Evolutionary conservation across 2,329 filamentous ascomycete genomes (phyloP).

Genomic region (Aureobasidium sp.): DNA sequence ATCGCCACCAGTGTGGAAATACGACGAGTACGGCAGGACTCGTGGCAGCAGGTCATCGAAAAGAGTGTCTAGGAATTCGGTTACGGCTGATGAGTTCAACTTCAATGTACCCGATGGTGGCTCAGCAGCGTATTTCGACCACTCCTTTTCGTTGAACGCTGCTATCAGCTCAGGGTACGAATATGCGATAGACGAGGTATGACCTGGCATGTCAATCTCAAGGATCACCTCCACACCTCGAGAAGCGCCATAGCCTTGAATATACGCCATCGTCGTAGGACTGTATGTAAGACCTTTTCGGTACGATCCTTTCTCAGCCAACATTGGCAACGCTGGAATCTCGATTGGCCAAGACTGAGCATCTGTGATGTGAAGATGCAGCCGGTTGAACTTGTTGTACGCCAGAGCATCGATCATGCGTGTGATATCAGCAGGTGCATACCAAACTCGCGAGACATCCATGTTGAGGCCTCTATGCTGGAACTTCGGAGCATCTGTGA

Average conservation of each 20-base stretch:
- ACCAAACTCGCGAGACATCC: conserved; percentile 67
- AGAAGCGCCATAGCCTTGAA: conserved; percentile 62
- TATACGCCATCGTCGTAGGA: conserved; percentile 50
- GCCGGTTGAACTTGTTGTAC: conserved; percentile 74
- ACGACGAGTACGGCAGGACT: conserved; percentile 55
- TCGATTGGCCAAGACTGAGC: conserved; percentile 80
- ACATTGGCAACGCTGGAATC: conserved; percentile 62
- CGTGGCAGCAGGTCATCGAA: conserved; percentile 71
- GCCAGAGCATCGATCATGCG: conserved; percentile 67
- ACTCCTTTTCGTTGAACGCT: conserved; percentile 49
- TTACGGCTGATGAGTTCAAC: conserved; percentile 62
- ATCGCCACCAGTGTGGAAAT: conserved; percentile 84
- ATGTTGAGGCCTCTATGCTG: conserved; percentile 70
- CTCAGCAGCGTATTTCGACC: conserved; percentile 45
- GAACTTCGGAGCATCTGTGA: conserved; percentile 67
- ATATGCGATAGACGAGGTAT: conserved; percentile 59
- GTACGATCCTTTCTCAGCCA: conserved; percentile 68
- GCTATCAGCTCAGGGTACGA: conserved; percentile 64
- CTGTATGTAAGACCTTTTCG: conserved; percentile 57
- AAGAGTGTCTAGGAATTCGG: conserved; percentile 61
- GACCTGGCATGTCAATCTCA: conserved; percentile 75
- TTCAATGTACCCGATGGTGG: conserved; percentile 58
- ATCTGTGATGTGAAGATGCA: conserved; percentile 76
- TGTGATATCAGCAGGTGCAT: conserved; percentile 57
- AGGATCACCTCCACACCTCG: conserved; percentile 64